These are phyloP conservation scores for Xerocomus amazonicus DNA, from an alignment of 1,284 basidiomycete species.

Conservation along the genomic window DNA sequence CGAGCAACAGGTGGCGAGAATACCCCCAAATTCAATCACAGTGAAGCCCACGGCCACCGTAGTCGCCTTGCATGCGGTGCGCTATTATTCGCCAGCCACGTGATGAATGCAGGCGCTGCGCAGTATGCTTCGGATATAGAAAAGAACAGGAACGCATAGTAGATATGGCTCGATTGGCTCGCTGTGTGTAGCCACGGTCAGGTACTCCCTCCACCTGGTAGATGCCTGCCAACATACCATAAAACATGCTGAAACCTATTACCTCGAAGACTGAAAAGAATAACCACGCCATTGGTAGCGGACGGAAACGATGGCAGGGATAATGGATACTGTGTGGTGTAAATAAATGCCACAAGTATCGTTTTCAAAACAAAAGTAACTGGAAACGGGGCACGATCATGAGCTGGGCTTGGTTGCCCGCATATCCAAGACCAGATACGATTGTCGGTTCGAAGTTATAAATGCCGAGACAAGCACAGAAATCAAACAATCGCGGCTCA, in stretches of 20 bases:
- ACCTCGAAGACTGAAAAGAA: neutral
- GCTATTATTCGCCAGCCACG: neutral
- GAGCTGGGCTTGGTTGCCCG: neutral
- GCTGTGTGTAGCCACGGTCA: neutral
- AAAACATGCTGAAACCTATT: neutral
- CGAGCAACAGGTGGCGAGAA: constrained; percentile 1
- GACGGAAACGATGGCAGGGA: neutral
- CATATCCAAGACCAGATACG: neutral
- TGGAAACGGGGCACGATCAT: neutral
- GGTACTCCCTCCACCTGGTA: neutral
- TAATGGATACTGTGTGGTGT: neutral
- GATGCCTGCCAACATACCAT: neutral
- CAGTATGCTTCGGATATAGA: neutral
- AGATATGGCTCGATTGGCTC: neutral
- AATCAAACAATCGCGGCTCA: neutral
- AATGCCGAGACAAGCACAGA: neutral
- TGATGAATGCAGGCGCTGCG: neutral
- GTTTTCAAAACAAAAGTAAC: neutral
- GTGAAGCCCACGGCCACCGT: neutral
- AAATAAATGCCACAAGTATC: neutral
- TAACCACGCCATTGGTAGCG: neutral
- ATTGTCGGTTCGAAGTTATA: neutral
- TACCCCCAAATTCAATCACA: neutral
- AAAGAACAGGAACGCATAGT: neutral
- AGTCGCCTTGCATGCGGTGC: neutral